Percentiles rank a stretch among this genome's conserved stretches.
phyloP scores from a whole-genome alignment of 768 basidiomycete species.

The Kwoniella dejecticola region DNA sequence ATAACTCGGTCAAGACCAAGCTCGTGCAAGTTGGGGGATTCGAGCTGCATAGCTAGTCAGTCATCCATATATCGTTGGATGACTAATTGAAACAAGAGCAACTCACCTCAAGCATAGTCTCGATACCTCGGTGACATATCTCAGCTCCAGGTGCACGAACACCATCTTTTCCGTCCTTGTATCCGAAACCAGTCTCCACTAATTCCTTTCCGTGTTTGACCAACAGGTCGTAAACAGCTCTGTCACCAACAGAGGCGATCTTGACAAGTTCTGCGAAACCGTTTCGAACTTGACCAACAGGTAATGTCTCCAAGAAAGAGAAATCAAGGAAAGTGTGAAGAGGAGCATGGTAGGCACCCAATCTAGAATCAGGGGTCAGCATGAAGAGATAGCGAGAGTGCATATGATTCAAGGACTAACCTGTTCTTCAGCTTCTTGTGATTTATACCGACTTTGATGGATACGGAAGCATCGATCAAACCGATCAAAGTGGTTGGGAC shows the following conservation, averaged over 20 bases:
- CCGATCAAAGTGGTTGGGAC: conserved; percentile 56
- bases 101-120: conserved; percentile 56
- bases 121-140: conserved; percentile 55
- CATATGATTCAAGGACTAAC: conserved; percentile 10
- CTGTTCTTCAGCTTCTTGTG: conserved; percentile 57
- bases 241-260: conserved; percentile 56
- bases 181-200: conserved; percentile 56
- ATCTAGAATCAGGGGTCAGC: conserved; percentile 18
- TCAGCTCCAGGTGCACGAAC: conserved; percentile 46
- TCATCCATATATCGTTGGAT: not conserved
- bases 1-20: conserved; percentile 57
- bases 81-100: not conserved
- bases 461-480: conserved; percentile 56
- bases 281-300: conserved; percentile 55
- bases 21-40: conserved; percentile 57
- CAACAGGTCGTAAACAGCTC: conserved; percentile 52
- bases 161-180: conserved; percentile 45
- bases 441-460: conserved; percentile 57
- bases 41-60: conserved; percentile 37
- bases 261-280: conserved; percentile 57
- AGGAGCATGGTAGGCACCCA: conserved; percentile 57
- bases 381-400: not conserved
- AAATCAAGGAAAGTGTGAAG: conserved; percentile 57
- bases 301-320: conserved; percentile 54
- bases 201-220: conserved; percentile 56